phyloP scores from a whole-genome alignment of 192 early-diverging fungal genomes.

The Coemansia sp. region DNA sequence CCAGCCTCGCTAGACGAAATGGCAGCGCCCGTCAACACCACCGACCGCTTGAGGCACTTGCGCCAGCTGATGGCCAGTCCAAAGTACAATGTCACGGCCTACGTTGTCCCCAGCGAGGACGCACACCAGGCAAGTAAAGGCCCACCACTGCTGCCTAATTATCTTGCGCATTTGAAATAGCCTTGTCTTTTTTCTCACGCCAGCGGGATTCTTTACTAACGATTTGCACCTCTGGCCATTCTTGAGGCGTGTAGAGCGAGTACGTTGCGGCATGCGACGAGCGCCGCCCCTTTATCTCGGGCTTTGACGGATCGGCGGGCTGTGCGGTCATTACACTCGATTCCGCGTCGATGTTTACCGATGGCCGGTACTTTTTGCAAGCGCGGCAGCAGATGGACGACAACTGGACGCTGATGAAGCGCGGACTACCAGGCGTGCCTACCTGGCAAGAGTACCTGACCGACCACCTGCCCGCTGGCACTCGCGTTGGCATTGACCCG shows the following conservation, averaged over 20 bases:
- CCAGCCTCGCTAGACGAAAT: constrained; percentile 17
- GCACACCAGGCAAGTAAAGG: constrained; percentile 80
- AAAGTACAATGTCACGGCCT: constrained; percentile 62
- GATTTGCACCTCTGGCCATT: no score
- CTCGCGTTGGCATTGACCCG: constrained; percentile 94
- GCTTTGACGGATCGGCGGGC: constrained; percentile 98
- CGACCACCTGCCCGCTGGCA: constrained; percentile 68
- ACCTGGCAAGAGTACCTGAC: constrained; percentile 89
- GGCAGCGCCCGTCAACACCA: constrained; percentile 55
- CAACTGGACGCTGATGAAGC: constrained; percentile 96
- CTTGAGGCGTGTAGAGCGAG: constrained; percentile 72
- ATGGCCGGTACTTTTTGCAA: constrained; percentile 98
- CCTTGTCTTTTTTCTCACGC: not conserved
- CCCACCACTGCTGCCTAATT: no score
- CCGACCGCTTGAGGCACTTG: constrained; percentile 60
- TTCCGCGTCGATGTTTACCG: constrained; percentile 90
- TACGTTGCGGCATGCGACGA: constrained; percentile 92
- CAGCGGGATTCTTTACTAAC: no score
- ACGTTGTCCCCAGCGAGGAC: constrained; percentile 93
- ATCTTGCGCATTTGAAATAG: not conserved
- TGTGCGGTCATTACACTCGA: constrained; percentile 83
- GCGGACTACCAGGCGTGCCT: constrained; percentile 83
- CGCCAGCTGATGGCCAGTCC: constrained; percentile 65
- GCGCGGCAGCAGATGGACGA: constrained; percentile 88
- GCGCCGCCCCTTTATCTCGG: constrained; percentile 89